A percentile compares a stretch with the other conserved stretches of the same genome.
Conservation (phyloP, 2,329 filamentous ascomycete genomes). For the Coniochaeta sp. region DNA sequence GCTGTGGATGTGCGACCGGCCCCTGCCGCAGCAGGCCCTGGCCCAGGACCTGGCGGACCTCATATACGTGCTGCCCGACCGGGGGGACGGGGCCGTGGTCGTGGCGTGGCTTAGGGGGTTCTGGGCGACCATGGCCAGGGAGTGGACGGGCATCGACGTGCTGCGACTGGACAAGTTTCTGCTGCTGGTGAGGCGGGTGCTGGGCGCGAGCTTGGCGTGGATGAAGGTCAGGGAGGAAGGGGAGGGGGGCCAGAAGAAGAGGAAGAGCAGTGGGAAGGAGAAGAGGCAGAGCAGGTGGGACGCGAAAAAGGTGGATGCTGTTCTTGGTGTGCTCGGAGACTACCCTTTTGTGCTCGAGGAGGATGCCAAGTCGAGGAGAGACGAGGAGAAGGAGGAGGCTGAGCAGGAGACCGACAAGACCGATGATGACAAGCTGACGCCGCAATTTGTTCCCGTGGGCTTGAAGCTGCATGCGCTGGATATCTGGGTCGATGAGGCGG, state of each 20-base stretch:
- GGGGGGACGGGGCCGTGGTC: slow-evolving; percentile 18
- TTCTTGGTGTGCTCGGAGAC: slow-evolving; percentile 37
- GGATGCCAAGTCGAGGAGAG: slow-evolving; percentile 9
- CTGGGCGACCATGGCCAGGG: slow-evolving; percentile 61
- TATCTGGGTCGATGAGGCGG: slow-evolving; percentile 85
- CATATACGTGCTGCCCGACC: slow-evolving; percentile 45
- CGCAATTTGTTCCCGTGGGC: slow-evolving; percentile 61
- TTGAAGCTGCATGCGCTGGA: slow-evolving; percentile 82
- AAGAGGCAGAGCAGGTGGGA: slow-evolving; percentile 11
- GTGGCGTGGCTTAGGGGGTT: slow-evolving; percentile 53
- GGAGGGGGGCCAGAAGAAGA: slow-evolving; percentile 5
- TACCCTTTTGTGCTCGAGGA: slow-evolving; percentile 29
- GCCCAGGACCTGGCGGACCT: slow-evolving; percentile 70
- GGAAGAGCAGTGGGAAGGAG: slow-evolving; percentile 20
- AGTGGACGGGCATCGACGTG: slow-evolving; percentile 66
- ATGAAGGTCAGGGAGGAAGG: slow-evolving; percentile 25
- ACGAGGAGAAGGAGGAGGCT: slow-evolving; percentile 22
- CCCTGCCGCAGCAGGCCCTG: slow-evolving; percentile 78
- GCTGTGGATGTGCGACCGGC: slow-evolving; percentile 89
- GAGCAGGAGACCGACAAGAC: slow-evolving; percentile 22
- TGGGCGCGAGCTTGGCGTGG: slow-evolving; percentile 60
- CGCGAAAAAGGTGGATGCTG: slow-evolving; percentile 14
- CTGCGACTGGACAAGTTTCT: slow-evolving; percentile 90
- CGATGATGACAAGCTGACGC: slow-evolving; percentile 20
- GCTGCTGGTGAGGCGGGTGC: slow-evolving; percentile 69